Base-by-base conservation (phyloP, 371 early-diverging fungal genomes). In the Syncephalastrum contaminatum region DNA sequence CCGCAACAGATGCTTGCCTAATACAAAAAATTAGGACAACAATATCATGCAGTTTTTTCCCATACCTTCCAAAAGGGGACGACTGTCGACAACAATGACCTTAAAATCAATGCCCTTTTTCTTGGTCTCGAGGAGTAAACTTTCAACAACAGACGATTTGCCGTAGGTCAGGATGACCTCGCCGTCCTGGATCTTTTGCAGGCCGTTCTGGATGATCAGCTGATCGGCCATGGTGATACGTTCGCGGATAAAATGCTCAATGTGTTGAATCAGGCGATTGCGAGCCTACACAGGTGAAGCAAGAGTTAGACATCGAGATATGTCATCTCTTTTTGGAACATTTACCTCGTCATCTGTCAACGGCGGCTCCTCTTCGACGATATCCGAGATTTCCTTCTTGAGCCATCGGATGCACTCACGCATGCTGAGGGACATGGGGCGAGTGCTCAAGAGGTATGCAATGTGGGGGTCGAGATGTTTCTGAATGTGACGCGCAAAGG, bases 101-200 rank as follows among this genome's bases (percentile, higher is more conserved):
- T 85, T 84, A 67, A 98, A 98, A 52, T 86, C 73, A 51, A 88
- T 88, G 12, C 89, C 88, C 54, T 77, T 72, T 16, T 69, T 73
- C 62, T 93, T 89, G 4, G 96, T 95, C 19, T 85, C 86, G 40
- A 91, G 49, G 46, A 97, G 73, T 24, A 95, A 66, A 8, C 74
- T 73, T 58, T 88, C 81, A 15, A 97, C 96, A 1, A 90, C 85
- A 0, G 95, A 92, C 7, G 96, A 96, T 81, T 79, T 73, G 36
- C 89, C 92, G 72, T 88, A 97, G 1, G 93, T 94, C 63, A 98
- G 72, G 49, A 98, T 90, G 1, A 97, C 94, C 67, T 97, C 97
- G n/a, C 90, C 95, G 62, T 93, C 86, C 56, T 91, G 82, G 62
- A 98, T 94, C 77, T 97, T 96, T 54, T 87, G 80, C 52, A 93